Base-by-base conservation (phyloP, 768 basidiomycete species). In the Cystobasidiopsis lactophilus region DNA sequence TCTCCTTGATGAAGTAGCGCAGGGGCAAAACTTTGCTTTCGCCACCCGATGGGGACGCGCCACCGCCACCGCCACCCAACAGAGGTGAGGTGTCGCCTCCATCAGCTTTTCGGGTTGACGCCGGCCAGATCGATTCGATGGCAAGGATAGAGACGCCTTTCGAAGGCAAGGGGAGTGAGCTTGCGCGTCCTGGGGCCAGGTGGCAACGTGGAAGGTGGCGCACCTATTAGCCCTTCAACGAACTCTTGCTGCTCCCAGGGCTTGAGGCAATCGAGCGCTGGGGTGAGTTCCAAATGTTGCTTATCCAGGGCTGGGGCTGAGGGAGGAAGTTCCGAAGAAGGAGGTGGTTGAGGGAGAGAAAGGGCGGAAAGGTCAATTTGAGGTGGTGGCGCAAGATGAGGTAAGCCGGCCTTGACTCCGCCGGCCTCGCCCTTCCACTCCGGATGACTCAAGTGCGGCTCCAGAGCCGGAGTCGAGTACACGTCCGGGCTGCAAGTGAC, bases 1-100 rank as follows among this genome's bases (percentile, higher is more conserved):
- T 81, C 67, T 91, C 85, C 63, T 84, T 80, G 27, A 91, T 82
- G 60, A 91, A 91, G 23, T 53, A 52, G 26, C 48, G 27, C 9
- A 57, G 47, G 44, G 56, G 56, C 11, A 57, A 47, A 18, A 57
- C 56, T 31, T 46, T 46, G 45, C 24, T 23, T 21, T 26, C 23
- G 46, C 5, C 21, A 13, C 5, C 33, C 9, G 33, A n/a, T n/a
- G n/a, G 33, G 9, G 33, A 35, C 9, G 7, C 16, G 33, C 33
- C 33, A 35, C 33, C n/a, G n/a, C n/a, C n/a, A n/a, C n/a, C n/a
- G n/a, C n/a, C n/a, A n/a, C n/a, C n/a, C n/a, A n/a, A n/a, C n/a
- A n/a, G n/a, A n/a, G n/a, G n/a, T n/a, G n/a, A n/a, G n/a, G n/a
- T n/a, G n/a, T n/a, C n/a, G n/a, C n/a, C n/a, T n/a, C n/a, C n/a